Evolutionary conservation across 345 rosid species (phyloP).

Genomic region (Populus euphratica): DNA sequence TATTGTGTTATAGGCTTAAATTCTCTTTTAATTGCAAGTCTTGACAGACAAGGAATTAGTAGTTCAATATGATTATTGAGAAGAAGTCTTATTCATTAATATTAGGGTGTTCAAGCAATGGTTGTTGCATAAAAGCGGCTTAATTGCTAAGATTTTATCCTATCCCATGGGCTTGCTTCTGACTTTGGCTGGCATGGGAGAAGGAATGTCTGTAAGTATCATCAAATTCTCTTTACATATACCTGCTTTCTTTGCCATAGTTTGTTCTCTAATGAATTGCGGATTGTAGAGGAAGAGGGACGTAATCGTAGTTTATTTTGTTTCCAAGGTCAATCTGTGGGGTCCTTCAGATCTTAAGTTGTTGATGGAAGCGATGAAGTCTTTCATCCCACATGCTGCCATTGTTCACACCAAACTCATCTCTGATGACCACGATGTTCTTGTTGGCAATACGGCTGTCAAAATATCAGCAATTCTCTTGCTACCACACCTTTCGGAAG

Average conservation of each 20-base stretch:
- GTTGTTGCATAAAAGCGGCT: too few relatives aligned
- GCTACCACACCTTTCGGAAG: constrained; percentile 35
- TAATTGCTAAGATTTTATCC: not conserved
- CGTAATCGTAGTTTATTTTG: not conserved
- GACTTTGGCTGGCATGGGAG: constrained; percentile 88
- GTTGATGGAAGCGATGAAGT: constrained; percentile 86
- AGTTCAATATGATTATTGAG: too few relatives aligned
- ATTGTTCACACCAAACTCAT: constrained; percentile 77
- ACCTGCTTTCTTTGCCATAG: not conserved
- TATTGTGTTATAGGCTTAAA: not conserved
- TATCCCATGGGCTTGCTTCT: constrained; percentile 59
- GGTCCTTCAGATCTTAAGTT: constrained; percentile 90
- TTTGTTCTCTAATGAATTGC: constrained; percentile 12
- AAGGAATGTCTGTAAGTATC: constrained; percentile 79
- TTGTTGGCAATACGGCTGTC: constrained; percentile 69
- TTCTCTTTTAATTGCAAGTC: not conserved
- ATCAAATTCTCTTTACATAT: not conserved
- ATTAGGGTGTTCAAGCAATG: too few relatives aligned
- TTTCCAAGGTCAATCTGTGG: constrained; percentile 73
- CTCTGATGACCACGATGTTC: constrained; percentile 68
- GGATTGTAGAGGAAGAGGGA: not conserved
- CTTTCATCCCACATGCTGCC: constrained; percentile 89
- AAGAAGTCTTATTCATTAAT: too few relatives aligned
- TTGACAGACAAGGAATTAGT: not conserved
- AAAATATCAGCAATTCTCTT: constrained; percentile 75